A percentile compares a stretch with the other conserved stretches of the same genome.
phyloP scores from a whole-genome alignment of 257 asterid genomes.

The Solanum gandarillasii region DNA sequence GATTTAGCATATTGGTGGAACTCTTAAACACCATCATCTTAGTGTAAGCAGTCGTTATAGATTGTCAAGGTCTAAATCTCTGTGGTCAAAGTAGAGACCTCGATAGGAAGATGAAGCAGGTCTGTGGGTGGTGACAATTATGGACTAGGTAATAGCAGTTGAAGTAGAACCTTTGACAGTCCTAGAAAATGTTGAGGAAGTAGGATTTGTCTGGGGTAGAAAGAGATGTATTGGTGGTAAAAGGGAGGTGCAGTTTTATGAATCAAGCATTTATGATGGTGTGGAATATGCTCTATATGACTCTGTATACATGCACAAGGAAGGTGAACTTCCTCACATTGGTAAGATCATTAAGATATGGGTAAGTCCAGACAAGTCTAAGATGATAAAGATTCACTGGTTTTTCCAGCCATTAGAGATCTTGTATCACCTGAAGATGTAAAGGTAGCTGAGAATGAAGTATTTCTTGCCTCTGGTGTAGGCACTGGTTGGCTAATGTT shows the following conservation, averaged over 20 bases:
- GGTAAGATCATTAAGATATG: conserved; percentile 65
- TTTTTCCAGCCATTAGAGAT: conserved; percentile 71
- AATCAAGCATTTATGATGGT: conserved; percentile 46
- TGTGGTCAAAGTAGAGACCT: neutral
- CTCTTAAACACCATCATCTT: neutral
- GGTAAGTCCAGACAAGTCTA: conserved; percentile 32
- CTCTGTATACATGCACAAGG: conserved; percentile 47
- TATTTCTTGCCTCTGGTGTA: conserved; percentile 69
- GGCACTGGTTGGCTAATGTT: conserved; percentile 46
- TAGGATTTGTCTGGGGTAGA: conserved; percentile 52
- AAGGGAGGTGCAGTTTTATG: conserved; percentile 41
- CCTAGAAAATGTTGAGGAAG: conserved; percentile 20
- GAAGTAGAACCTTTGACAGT: neutral
- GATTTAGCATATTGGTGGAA: neutral
- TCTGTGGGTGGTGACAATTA: neutral
- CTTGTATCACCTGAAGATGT: conserved; percentile 25
- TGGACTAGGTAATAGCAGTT: neutral
- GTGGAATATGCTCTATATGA: conserved; percentile 47
- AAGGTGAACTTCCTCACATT: conserved; percentile 41
- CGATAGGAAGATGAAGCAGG: neutral
- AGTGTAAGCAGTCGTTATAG: neutral
- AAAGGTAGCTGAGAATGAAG: conserved; percentile 36
- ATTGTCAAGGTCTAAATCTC: neutral
- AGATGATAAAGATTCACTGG: conserved; percentile 66
- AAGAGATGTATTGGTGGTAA: conserved; percentile 42